Conservation (phyloP, 495 filamentous ascomycete genomes). For the Xylaria curta region DNA sequence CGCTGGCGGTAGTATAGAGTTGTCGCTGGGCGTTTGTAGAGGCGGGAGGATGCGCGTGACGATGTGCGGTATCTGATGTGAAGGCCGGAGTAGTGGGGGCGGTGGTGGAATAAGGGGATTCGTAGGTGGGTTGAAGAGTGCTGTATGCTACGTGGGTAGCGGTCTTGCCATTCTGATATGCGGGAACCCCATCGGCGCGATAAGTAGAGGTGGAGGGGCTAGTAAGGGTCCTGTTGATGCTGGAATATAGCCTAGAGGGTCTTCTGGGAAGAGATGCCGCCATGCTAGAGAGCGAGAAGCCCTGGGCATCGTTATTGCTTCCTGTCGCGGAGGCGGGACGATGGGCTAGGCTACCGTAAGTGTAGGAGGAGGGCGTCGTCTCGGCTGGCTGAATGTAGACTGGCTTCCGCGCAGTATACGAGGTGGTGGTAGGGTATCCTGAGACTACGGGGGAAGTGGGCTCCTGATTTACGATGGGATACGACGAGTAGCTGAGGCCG, state of each 20-base stretch:
- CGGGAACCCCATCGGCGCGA: slow-evolving; percentile 32
- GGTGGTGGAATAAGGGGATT: slow-evolving; percentile 23
- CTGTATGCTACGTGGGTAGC: slow-evolving; percentile 34
- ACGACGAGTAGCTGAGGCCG: slow-evolving; percentile 39
- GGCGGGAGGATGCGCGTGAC: slow-evolving; percentile 22
- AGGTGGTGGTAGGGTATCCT: slow-evolving; percentile 31
- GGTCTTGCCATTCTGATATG: slow-evolving; percentile 28
- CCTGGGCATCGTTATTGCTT: slow-evolving; percentile 35
- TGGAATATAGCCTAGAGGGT: slow-evolving; percentile 40
- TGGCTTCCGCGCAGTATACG: slow-evolving; percentile 37
- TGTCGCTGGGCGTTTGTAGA: slow-evolving; percentile 13
- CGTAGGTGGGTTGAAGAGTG: slow-evolving; percentile 31
- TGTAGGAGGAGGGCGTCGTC: slow-evolving; percentile 34
- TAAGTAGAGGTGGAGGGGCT: slow-evolving; percentile 37
- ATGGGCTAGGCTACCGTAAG: slow-evolving; percentile 44
- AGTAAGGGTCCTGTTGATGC: slow-evolving; percentile 37
- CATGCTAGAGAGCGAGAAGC: slow-evolving; percentile 48
- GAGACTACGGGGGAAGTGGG: slow-evolving; percentile 38
- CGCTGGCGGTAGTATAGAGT: slow-evolving; percentile 28
- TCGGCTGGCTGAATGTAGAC: slow-evolving; percentile 43
- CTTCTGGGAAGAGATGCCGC: slow-evolving; percentile 46
- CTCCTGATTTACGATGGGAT: slow-evolving; percentile 43
- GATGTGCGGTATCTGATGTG: slow-evolving; percentile 18
- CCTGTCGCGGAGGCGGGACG: slow-evolving; percentile 34
- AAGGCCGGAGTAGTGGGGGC: slow-evolving; percentile 1